phyloP scores from a whole-genome alignment of 2,329 filamentous ascomycete genomes.

The Exutisphaerella laricina region DNA sequence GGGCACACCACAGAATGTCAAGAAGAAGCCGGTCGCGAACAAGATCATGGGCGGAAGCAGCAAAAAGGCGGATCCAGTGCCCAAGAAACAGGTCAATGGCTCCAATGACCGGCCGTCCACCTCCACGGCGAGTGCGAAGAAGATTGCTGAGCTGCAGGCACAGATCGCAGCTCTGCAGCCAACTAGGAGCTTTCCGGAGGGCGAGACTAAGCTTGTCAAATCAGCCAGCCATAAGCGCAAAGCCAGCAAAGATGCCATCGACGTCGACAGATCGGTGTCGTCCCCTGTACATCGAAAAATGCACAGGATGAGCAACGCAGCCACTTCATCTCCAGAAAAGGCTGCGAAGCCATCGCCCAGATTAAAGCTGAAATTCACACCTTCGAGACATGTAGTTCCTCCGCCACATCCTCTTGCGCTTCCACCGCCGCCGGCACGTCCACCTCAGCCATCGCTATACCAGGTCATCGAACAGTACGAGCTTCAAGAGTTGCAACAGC shows the following conservation, averaged over 20 bases:
- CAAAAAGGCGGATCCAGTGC: conserved; percentile 11
- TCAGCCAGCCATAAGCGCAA: conserved; percentile 20
- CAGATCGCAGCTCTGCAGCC: conserved; percentile 29
- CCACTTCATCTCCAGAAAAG: conserved; percentile 17
- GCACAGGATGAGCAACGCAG: conserved; percentile 14
- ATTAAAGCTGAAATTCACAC: conserved; percentile 28
- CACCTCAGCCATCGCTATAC: conserved; percentile 28
- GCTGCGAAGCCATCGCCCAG: conserved; percentile 23
- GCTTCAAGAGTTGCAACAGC: conserved; percentile 31
- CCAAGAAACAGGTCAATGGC: conserved; percentile 13
- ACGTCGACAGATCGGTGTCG: conserved; percentile 13
- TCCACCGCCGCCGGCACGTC: conserved; percentile 23
- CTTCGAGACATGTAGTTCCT: conserved; percentile 18
- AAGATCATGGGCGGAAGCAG: conserved; percentile 15
- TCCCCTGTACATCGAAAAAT: conserved; percentile 20
- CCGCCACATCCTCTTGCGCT: conserved; percentile 32
- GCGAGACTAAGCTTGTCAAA: conserved; percentile 5
- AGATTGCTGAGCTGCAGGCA: conserved; percentile 28
- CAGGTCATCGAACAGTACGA: conserved; percentile 32
- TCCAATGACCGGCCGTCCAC: conserved; percentile 10
- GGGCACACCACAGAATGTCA: conserved; percentile 16
- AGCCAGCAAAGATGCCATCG: conserved; percentile 13
- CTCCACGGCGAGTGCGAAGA: conserved; percentile 16
- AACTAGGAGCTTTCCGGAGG: conserved; percentile 21
- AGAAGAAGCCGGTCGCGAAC: conserved; percentile 14